Evolutionary conservation across 148 eudicot species (phyloP).

Genomic region (Silene conica): DNA sequence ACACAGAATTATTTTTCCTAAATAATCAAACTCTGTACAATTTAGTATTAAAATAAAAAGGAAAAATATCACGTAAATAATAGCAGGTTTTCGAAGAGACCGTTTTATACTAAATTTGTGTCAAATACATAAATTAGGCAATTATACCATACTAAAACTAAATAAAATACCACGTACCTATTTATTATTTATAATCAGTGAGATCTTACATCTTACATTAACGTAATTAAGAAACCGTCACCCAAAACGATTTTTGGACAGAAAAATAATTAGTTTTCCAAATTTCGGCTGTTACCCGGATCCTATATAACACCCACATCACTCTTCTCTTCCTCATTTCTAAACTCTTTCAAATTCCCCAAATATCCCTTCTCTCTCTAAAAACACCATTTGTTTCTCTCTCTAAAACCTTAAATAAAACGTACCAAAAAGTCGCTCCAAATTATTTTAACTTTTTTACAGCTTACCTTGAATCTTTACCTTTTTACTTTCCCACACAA

Average conservation of each 20-base stretch:
- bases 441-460: not conserved
- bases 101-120: too few relatives aligned
- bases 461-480: constrained; percentile 20
- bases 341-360: not conserved
- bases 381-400: not conserved
- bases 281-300: constrained; percentile 20
- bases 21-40: too few relatives aligned
- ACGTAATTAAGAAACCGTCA: too few relatives aligned
- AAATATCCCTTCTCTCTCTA: not conserved
- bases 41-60: too few relatives aligned
- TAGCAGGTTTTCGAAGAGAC: too few relatives aligned
- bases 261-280: constrained; percentile 3
- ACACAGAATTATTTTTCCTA: too few relatives aligned
- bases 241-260: too few relatives aligned
- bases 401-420: not conserved
- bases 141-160: not conserved
- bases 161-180: not conserved
- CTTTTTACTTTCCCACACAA: constrained; percentile 12
- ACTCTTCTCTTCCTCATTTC: constrained; percentile 2
- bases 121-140: too few relatives aligned
- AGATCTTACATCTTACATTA: too few relatives aligned
- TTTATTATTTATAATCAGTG: not conserved
- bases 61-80: too few relatives aligned
- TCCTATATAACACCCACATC: constrained; percentile 33
- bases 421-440: not conserved